Evolutionary conservation across 2,329 filamentous ascomycete species (phyloP).

Genomic region (Blastomyces gilchristii): DNA sequence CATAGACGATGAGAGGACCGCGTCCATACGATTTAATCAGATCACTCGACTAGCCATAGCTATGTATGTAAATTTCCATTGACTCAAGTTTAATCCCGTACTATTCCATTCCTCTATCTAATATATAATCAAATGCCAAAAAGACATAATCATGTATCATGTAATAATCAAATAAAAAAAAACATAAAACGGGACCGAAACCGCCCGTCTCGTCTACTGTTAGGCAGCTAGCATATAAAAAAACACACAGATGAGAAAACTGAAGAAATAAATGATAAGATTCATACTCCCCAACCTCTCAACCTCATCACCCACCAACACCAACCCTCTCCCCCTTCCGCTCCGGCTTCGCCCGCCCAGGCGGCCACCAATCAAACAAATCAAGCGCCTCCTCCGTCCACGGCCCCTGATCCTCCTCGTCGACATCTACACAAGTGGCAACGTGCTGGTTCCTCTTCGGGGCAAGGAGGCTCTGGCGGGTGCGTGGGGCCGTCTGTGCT

Average conservation of each 20-base stretch:
- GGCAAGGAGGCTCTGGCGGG: slow-evolving; percentile 5
- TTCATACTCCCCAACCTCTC: background rate
- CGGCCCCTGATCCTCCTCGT: slow-evolving; percentile 26
- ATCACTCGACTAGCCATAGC: background rate
- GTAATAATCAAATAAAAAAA: background rate
- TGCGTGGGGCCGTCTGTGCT: slow-evolving; percentile 8
- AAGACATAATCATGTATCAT: background rate
- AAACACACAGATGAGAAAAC: background rate
- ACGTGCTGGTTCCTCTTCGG: slow-evolving; percentile 6
- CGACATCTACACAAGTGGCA: slow-evolving; percentile 12
- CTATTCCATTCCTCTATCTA: background rate
- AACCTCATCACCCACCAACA: background rate
- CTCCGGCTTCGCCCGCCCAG: slow-evolving; percentile 27
- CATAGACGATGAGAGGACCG: background rate
- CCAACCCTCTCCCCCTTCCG: background rate
- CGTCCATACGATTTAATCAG: background rate
- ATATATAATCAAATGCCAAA: background rate
- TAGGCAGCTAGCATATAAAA: background rate
- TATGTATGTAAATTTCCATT: background rate
- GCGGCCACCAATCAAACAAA: slow-evolving; percentile 37
- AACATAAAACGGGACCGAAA: background rate
- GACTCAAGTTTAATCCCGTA: background rate
- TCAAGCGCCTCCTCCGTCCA: slow-evolving; percentile 36
- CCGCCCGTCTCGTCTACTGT: no score
- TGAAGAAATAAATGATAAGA: background rate